phyloP scores from a whole-genome alignment of 2,329 filamentous ascomycete species.

The Dactylella cylindrospora region DNA sequence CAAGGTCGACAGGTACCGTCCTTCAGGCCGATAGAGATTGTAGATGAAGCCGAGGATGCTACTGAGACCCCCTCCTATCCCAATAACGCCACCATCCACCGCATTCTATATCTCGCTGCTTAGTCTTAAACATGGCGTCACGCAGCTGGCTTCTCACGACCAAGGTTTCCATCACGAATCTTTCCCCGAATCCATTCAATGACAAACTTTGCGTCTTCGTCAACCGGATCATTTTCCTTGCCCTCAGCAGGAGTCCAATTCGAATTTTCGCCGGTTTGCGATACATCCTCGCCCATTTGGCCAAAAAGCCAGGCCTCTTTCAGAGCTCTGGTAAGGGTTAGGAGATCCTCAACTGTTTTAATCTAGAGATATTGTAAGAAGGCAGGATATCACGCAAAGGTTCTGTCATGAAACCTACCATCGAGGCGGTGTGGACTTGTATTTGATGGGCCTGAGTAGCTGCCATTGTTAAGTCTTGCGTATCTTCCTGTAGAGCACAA shows the following conservation, averaged over 20 bases:
- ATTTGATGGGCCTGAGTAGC: slow-evolving; percentile 63
- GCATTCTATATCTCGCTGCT: too few species aligned
- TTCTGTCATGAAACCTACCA: slow-evolving; percentile 54
- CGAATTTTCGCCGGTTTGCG: slow-evolving; percentile 5
- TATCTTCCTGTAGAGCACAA: slow-evolving; percentile 53
- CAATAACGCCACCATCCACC: too few species aligned
- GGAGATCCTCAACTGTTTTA: slow-evolving; percentile 64
- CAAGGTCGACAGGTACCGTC: too few species aligned
- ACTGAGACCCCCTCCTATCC: not conserved
- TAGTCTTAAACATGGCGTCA: too few species aligned
- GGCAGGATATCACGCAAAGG: not conserved
- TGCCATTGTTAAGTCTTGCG: slow-evolving; percentile 59
- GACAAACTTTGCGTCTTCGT: slow-evolving; percentile 49
- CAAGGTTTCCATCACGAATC: slow-evolving; percentile 19
- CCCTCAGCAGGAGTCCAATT: slow-evolving; percentile 56
- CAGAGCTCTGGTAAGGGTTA: slow-evolving; percentile 63
- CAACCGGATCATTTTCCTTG: slow-evolving; percentile 53
- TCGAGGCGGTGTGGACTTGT: slow-evolving; percentile 61
- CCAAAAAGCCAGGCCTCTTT: slow-evolving; percentile 70
- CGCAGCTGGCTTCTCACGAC: not conserved
- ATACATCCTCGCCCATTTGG: slow-evolving; percentile 55
- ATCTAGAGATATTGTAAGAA: slow-evolving; percentile 54
- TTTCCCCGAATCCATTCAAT: slow-evolving; percentile 36
- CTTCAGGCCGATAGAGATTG: too few species aligned
- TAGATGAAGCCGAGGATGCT: too few species aligned